Evolutionary conservation across 129 eudicot genomes (phyloP).

Genomic region (Sambucus nigra): DNA sequence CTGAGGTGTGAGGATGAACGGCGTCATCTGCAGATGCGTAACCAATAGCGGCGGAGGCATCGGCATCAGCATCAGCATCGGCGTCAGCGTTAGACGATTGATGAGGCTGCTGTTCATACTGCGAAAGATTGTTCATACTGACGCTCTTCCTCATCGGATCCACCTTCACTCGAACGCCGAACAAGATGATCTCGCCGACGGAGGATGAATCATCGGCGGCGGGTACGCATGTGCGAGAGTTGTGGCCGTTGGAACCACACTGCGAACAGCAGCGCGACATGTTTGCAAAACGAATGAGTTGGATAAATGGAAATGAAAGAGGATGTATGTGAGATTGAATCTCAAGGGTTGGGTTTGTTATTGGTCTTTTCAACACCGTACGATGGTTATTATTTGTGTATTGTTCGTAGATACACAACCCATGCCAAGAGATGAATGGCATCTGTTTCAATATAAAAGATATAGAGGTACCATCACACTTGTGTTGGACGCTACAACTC

Average conservation of each 20-base stretch:
- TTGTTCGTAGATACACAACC: background rate
- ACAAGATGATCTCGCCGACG: conserved; percentile 66
- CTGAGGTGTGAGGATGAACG: conserved; percentile 27
- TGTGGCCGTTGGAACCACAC: conserved; percentile 24
- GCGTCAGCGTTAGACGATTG: conserved; percentile 16
- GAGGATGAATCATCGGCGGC: conserved; percentile 10
- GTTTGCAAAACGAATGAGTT: background rate
- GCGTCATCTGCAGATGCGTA: conserved; percentile 92
- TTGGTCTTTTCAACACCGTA: too few relatives aligned
- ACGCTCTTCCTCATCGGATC: conserved; percentile 99
- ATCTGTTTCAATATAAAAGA: too few relatives aligned
- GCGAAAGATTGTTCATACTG: conserved; percentile 79
- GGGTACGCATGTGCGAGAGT: conserved; percentile 17
- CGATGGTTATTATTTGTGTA: background rate
- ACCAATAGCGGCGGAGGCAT: conserved; percentile 31
- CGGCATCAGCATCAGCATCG: conserved; percentile 7
- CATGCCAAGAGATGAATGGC: too few relatives aligned
- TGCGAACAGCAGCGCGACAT: conserved; percentile 22
- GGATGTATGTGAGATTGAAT: background rate
- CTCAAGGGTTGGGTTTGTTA: too few relatives aligned
- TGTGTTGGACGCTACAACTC: background rate
- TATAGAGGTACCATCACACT: background rate
- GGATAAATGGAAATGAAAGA: background rate
- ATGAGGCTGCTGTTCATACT: conserved; percentile 44
- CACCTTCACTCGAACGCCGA: conserved; percentile 80